Evolutionary conservation across 768 basidiomycete species (phyloP), one percentile per base, ranked within the genome.

Genomic region (Leccinum pellstonianum): DNA sequence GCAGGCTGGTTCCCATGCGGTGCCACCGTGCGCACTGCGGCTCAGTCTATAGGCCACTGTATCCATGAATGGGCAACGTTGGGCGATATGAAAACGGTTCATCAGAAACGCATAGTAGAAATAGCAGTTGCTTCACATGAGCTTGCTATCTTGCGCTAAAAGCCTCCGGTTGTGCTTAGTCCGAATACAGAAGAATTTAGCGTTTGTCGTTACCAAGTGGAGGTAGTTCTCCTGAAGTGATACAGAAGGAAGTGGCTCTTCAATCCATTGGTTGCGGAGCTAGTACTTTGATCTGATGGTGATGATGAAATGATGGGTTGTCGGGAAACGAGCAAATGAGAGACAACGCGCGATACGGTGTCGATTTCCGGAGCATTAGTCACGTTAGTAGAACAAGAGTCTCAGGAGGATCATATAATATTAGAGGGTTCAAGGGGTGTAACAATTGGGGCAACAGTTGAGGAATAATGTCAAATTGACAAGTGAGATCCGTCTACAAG

Each of bases 31-130:
- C 48, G 54, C 56, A 53, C 19, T 25, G 47, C 23, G 57, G 37
- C 38, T 31, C 37, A 52, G 43, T 43, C 37, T 47, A 62, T 37
- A 59, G 64, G 56, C 41, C 43, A 61, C 57, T 37, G 43, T 56
- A 67, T 47, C 47, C 37, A 64, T 51, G 52, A 54, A 67, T 48
- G 43, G 59, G 52, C 38, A 66, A 48, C 50, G 55, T 60, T 66
- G 64, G 62, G 68, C 64, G 64, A 64, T 69, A 69, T 70, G 69
- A 64, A 64, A 51, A 59, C 41, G 43, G 66, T 66, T 63, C 9
- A 67, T 61, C 57, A 67, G 60, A 62, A 50, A 60, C 9, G 31
- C 43, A 6, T 46, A 10, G 33, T 66, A 62, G 57, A 64, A 51
- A 64, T 58, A 55, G 53, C 17, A 41, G n/a, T 51, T 49, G 33